phyloP scores from a whole-genome alignment of 2,329 filamentous ascomycete genomes.

The Metarhizium brunneum region DNA sequence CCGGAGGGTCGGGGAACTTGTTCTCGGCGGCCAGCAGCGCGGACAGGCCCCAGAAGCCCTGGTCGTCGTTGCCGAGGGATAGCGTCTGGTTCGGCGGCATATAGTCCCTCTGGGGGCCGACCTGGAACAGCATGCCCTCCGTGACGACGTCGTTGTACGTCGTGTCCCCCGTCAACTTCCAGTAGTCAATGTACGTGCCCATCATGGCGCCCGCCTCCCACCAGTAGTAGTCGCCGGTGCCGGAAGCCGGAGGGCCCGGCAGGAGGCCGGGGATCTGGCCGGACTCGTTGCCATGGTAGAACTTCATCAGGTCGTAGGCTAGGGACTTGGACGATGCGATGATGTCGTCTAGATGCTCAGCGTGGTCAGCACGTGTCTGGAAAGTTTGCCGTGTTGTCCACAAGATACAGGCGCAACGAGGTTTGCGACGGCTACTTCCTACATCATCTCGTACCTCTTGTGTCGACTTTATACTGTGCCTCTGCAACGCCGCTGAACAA shows the following conservation, averaged over 20 bases:
- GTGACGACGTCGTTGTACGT: slow-evolving; percentile 45
- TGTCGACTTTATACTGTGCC: neutral
- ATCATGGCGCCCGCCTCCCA: slow-evolving; percentile 55
- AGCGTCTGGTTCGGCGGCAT: slow-evolving; percentile 43
- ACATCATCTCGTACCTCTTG: neutral
- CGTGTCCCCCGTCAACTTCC: slow-evolving; percentile 47
- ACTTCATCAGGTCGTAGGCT: slow-evolving; percentile 40
- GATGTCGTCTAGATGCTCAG: slow-evolving; percentile 30
- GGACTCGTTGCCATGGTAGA: slow-evolving; percentile 40
- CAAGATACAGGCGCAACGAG: neutral
- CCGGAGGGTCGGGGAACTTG: slow-evolving; percentile 42
- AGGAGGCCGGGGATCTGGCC: slow-evolving; percentile 46
- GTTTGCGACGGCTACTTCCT: neutral
- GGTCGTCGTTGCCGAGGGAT: slow-evolving; percentile 52
- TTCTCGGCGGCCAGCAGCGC: slow-evolving; percentile 48
- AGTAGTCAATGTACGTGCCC: slow-evolving; percentile 53
- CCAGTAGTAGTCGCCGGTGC: slow-evolving; percentile 54
- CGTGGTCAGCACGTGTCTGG: neutral
- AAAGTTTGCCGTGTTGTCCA: neutral
- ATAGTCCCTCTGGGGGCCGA: slow-evolving; percentile 40
- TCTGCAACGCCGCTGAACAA: neutral
- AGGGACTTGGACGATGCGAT: slow-evolving; percentile 33
- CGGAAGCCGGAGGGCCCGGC: slow-evolving; percentile 39
- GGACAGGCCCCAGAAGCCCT: slow-evolving; percentile 57
- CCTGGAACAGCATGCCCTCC: slow-evolving; percentile 40